Base-by-base conservation (phyloP, 768 basidiomycete species). In the Russula compacta region DNA sequence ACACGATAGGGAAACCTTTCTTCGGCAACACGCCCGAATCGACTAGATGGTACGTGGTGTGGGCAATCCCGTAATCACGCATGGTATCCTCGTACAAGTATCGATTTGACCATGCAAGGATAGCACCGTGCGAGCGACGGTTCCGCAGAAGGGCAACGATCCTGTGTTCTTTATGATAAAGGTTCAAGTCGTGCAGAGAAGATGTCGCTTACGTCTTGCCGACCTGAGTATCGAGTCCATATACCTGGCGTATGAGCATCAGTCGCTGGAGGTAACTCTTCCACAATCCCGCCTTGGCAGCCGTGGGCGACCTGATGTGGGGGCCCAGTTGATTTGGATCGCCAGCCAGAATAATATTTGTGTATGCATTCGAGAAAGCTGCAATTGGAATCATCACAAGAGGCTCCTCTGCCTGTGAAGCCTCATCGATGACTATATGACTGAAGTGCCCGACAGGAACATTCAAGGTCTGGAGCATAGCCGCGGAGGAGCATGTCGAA, bases 401-500 rank as follows among this genome's bases (percentile, higher is more conserved):
- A 0, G 84, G 83, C 66, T 86, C 84, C 43, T 77, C 78, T 0
- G 78, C 84, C 64, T 86, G 83, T 0, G 83, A 84, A 5, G 83
- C 84, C 60, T 86, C 84, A 64, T 86, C 84, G 43, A 84, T 72
- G 63, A 86, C 82, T 14, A 86, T 80, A 62, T 85, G 80, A 1
- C 71, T 78, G 64, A 81, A 86, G 67, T 83, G 81, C 0, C 84
- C 84, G 9, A 76, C 69, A 38, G 71, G 68, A 19, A 84, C 46
- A 0, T 82, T 81, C 10, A 84, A 66, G 5, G 74, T 74, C 32
- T 78, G 74, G 2, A 79, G 76, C 1, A 81, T 72, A 6, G 75
- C 75, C 1, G 77, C 83, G 0, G 81, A 79, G 7, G 82, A 64
- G 69, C 84, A 85, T 0, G 84, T 86, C 2, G 81, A 73, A 0